Evolutionary conservation across 441 rosid species (phyloP).

Genomic region (Pelargonium fulgidum): DNA sequence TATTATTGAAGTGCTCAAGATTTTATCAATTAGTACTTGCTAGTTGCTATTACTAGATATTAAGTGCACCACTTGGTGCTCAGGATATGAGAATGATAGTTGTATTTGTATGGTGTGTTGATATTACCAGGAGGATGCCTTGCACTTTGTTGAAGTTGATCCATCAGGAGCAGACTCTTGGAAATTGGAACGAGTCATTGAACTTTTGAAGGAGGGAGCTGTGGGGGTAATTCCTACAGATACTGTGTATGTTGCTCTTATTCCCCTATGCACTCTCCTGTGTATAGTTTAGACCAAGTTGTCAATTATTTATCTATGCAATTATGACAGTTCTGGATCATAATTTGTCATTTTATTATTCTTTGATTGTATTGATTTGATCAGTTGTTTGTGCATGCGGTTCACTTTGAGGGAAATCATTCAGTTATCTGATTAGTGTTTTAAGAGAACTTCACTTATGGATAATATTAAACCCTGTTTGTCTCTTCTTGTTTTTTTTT

Average conservation of each 20-base stretch:
- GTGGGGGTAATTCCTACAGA: slow-evolving; percentile 95
- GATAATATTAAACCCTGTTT: neutral
- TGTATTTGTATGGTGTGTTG: slow-evolving; percentile 2
- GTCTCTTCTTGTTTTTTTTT: neutral
- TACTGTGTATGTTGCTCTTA: slow-evolving; percentile 46
- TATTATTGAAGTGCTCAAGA: neutral
- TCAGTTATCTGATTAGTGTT: neutral
- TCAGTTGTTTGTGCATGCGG: neutral
- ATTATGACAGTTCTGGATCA: slow-evolving; percentile 5
- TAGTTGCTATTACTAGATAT: neutral
- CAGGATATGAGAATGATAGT: neutral
- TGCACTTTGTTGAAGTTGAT: slow-evolving; percentile 64
- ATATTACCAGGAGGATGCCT: slow-evolving; percentile 40
- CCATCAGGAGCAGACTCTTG: slow-evolving; percentile 64
- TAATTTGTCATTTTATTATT: neutral
- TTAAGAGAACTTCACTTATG: neutral
- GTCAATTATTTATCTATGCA: neutral
- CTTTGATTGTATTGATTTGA: neutral
- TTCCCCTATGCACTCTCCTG: neutral
- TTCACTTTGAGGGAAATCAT: neutral
- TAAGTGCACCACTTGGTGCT: neutral
- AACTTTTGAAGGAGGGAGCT: slow-evolving; percentile 76
- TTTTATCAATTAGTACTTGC: neutral
- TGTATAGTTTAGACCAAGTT: neutral
- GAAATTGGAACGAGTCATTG: slow-evolving; percentile 60